A percentile compares a stretch with the other conserved stretches of the same genome.
Conservation (phyloP, 148 eudicot genomes). For the Silene conica region DNA sequence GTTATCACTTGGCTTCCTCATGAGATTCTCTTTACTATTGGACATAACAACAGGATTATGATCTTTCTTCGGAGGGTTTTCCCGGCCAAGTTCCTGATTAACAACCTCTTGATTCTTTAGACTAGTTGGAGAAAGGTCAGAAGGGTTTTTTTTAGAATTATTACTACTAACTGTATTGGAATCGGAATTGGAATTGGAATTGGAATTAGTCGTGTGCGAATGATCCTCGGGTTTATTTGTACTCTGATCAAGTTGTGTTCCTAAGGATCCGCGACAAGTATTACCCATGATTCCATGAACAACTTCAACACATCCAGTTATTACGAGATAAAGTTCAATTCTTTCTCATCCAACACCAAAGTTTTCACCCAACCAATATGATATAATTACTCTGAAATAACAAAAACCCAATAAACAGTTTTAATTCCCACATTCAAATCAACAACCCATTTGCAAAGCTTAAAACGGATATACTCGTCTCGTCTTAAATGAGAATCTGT, state of each 20-base stretch:
- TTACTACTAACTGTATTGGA: constrained; percentile 30
- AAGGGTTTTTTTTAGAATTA: constrained; percentile 25
- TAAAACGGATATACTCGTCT: too few relatives aligned
- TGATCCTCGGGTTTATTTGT: constrained; percentile 56
- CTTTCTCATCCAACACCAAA: constrained; percentile 24
- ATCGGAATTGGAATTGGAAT: constrained; percentile 17
- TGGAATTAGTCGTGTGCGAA: constrained; percentile 30
- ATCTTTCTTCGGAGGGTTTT: constrained; percentile 34
- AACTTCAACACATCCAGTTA: constrained; percentile 29
- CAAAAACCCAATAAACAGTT: not conserved
- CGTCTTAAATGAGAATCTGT: too few relatives aligned
- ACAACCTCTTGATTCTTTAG: constrained; percentile 41
- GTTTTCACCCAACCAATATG: constrained; percentile 25
- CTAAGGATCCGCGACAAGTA: constrained; percentile 87
- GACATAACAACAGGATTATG: constrained; percentile 15
- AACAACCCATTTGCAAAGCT: not conserved
- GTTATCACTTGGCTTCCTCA: constrained; percentile 45
- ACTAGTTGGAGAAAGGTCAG: constrained; percentile 40
- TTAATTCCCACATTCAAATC: constrained; percentile 6
- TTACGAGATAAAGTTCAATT: constrained; percentile 12
- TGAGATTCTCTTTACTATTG: constrained; percentile 23
- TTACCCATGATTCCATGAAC: constrained; percentile 65
- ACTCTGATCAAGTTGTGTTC: constrained; percentile 51
- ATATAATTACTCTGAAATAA: constrained; percentile 15
- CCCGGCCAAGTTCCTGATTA: constrained; percentile 48